Conservation (phyloP, 2,329 filamentous ascomycete genomes). For the Fusarium sacchari region DNA sequence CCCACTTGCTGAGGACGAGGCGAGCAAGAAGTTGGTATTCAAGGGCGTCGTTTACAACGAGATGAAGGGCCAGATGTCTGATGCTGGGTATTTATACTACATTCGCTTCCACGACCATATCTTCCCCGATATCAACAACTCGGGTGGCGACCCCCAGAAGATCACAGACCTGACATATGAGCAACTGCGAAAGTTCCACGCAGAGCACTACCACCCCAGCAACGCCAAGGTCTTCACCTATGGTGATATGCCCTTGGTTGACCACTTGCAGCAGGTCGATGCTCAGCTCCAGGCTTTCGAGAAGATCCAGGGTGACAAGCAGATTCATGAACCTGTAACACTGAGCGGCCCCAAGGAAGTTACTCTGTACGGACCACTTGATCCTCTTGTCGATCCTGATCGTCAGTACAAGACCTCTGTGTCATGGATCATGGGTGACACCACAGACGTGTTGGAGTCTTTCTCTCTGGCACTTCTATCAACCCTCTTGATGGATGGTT, state of each 20-base stretch:
- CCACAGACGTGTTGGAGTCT: constrained; percentile 83
- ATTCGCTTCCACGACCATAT: constrained; percentile 95
- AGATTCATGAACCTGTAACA: constrained; percentile 80
- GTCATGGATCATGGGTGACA: constrained; percentile 90
- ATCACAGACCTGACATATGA: constrained; percentile 96
- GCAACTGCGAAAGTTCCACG: constrained; percentile 88
- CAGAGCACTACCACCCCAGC: constrained; percentile 94
- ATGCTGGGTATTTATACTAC: constrained; percentile 95
- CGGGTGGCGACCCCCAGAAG: constrained; percentile 93
- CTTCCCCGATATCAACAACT: constrained; percentile 94
- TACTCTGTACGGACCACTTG: constrained; percentile 81
- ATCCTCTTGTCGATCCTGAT: constrained; percentile 85
- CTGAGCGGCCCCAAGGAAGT: constrained; percentile 76
- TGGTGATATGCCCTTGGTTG: constrained; percentile 85
- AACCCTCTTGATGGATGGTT: constrained; percentile 89
- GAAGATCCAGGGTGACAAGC: constrained; percentile 73
- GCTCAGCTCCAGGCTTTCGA: constrained; percentile 78
- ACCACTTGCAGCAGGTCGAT: constrained; percentile 84
- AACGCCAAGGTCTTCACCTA: constrained; percentile 98
- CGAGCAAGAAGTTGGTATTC: constrained; percentile 82
- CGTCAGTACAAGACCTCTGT: constrained; percentile 94
- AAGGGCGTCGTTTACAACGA: constrained; percentile 99
- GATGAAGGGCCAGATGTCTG: constrained; percentile 99
- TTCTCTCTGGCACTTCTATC: constrained; percentile 87
- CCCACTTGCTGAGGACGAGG: constrained; percentile 66